Percentiles rank a stretch among this genome's conserved stretches.
phyloP scores from a whole-genome alignment of 1,139 yeast genomes.

The Casaregolazyma suthepensis region DNA sequence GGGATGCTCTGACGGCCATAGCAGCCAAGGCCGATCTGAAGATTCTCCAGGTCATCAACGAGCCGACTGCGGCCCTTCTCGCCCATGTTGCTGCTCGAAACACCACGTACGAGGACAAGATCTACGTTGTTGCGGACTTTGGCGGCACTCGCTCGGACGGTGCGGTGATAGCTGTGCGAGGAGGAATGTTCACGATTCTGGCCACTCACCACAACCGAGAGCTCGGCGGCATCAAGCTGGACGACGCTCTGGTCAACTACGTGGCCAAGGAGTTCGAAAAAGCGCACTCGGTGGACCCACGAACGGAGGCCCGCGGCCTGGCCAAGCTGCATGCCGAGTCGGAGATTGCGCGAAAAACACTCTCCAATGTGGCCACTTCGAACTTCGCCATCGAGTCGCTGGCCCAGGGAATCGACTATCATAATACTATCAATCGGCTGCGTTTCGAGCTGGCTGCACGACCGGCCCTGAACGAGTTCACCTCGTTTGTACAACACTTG shows the following conservation, averaged over 20 bases:
- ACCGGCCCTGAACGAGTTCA: conserved; percentile 67
- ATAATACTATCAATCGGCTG: conserved; percentile 87
- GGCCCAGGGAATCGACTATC: conserved; percentile 91
- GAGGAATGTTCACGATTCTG: conserved; percentile 84
- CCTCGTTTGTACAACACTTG: conserved; percentile 66
- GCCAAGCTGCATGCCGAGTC: conserved; percentile 87
- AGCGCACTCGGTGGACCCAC: conserved; percentile 77
- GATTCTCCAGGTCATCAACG: conserved; percentile 83
- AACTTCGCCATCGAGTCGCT: conserved; percentile 93
- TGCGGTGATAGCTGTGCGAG: conserved; percentile 88
- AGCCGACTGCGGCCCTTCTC: conserved; percentile 87
- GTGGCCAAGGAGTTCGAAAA: conserved; percentile 93
- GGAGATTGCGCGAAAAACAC: conserved; percentile 80
- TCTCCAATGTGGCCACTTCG: conserved; percentile 83
- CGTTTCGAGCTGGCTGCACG: conserved; percentile 87
- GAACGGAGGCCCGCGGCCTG: conserved; percentile 70
- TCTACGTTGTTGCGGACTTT: conserved; percentile 89
- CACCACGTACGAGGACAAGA: conserved; percentile 57
- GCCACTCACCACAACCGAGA: conserved; percentile 79
- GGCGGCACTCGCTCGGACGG: conserved; percentile 98
- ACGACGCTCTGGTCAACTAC: conserved; percentile 70
- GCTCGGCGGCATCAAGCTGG: conserved; percentile 86
- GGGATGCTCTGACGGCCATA: conserved; percentile 53
- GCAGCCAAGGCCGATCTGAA: conserved; percentile 70
- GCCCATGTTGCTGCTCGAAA: conserved; percentile 49